Evolutionary conservation across 768 basidiomycete genomes (phyloP).

Genomic region (Leucosporidium scottii): DNA sequence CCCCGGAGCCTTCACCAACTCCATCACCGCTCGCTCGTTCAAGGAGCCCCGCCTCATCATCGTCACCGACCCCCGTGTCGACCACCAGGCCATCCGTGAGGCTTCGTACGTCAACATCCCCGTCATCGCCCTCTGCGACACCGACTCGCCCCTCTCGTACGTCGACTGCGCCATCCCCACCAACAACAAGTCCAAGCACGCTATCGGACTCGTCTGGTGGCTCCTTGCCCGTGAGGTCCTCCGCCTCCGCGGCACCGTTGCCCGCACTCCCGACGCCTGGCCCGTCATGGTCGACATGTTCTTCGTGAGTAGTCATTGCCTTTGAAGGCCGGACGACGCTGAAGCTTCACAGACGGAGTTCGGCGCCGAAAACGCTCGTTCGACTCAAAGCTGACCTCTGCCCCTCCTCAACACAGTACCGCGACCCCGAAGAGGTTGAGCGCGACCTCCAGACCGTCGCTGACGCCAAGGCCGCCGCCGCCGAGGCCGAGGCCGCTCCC

Average conservation of each 20-base stretch:
- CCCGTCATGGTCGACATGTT: conserved; percentile 73
- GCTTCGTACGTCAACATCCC: conserved; percentile 99
- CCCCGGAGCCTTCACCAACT: conserved; percentile 98
- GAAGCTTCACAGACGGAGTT: too few species aligned
- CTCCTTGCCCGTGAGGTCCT: conserved; percentile 94
- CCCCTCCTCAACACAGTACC: conserved; percentile 59
- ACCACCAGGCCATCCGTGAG: conserved; percentile 99
- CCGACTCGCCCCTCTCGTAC: conserved; percentile 93
- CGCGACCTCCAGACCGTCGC: conserved; percentile 93
- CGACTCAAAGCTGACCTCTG: conserved; percentile 40
- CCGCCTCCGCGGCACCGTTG: conserved; percentile 86
- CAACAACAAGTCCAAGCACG: conserved; percentile 98
- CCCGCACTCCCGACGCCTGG: conserved; percentile 87
- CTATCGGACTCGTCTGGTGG: conserved; percentile 97
- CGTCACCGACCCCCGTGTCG: conserved; percentile 97
- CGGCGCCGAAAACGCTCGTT: not conserved
- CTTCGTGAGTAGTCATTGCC: conserved; percentile 26
- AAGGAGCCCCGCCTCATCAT: conserved; percentile 98
- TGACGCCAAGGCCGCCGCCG: conserved; percentile 62
- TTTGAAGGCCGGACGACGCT: not conserved
- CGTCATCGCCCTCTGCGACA: conserved; percentile 97
- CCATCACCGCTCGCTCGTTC: conserved; percentile 72
- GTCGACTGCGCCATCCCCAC: conserved; percentile 98
- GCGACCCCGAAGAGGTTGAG: conserved; percentile 98
- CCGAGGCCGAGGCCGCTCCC: conserved; percentile 48